Percentiles rank a stretch among this genome's conserved stretches.
phyloP scores from a whole-genome alignment of 2,329 filamentous ascomycete genomes.

The Trichoderma pleuroti region DNA sequence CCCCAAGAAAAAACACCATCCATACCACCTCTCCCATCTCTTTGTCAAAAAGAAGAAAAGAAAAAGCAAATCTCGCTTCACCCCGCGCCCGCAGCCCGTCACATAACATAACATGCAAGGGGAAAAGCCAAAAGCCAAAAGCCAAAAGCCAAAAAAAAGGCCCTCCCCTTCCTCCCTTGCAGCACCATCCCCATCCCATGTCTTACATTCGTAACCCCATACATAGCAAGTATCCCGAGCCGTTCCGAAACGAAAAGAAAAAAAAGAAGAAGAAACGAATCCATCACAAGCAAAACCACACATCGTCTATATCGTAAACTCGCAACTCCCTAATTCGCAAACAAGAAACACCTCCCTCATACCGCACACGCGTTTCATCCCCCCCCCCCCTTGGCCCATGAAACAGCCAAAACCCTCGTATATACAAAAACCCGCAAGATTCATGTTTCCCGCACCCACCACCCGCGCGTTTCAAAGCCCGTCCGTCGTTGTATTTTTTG shows the following conservation, averaged over 20 bases:
- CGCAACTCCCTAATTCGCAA: background rate
- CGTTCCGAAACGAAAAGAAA: background rate
- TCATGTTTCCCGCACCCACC: background rate
- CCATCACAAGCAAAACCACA: background rate
- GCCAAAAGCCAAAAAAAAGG: background rate
- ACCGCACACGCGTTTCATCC: conserved; percentile 1
- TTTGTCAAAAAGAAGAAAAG: background rate
- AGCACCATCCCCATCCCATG: background rate
- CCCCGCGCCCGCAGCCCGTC: background rate
- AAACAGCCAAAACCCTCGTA: conserved; percentile 7
- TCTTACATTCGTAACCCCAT: background rate
- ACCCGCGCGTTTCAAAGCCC: background rate
- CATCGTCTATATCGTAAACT: background rate
- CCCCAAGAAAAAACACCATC: background rate
- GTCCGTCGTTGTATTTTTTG: background rate
- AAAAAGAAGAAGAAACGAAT: background rate
- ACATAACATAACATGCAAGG: background rate
- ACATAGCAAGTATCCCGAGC: background rate
- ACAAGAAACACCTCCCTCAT: background rate
- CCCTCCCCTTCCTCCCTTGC: background rate
- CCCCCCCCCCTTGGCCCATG: background rate
- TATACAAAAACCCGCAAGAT: background rate
- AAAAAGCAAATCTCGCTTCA: background rate
- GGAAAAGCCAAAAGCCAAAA: background rate
- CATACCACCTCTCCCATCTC: background rate